phyloP scores from a whole-genome alignment of 2,329 filamentous ascomycete species.

The Claviceps fusiformis region DNA sequence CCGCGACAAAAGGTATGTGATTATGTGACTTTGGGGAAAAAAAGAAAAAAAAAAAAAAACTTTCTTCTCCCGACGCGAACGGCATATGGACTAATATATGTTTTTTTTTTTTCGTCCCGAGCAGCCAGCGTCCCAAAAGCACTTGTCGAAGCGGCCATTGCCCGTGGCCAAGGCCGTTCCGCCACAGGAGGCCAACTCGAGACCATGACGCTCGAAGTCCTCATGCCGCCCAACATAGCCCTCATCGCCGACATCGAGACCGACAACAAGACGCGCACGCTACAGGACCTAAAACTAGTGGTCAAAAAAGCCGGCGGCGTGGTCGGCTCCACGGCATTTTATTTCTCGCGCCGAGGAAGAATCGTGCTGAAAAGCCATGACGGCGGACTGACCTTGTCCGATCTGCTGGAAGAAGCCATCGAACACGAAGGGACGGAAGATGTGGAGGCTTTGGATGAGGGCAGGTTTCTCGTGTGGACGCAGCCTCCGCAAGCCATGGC shows the following conservation, averaged over 20 bases:
- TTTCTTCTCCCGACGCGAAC: not conserved
- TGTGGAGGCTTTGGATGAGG: conserved; percentile 53
- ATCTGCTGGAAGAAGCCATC: conserved; percentile 68
- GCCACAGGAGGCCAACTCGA: conserved; percentile 65
- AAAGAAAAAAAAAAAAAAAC: no score
- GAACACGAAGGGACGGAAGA: conserved; percentile 68
- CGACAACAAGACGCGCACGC: conserved; percentile 60
- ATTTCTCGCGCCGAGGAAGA: conserved; percentile 72
- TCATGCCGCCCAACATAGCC: conserved; percentile 63
- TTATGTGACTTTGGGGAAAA: no score
- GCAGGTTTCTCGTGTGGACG: conserved; percentile 48
- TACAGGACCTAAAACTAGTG: conserved; percentile 58
- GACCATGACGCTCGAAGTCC: conserved; percentile 61
- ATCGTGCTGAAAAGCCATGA: conserved; percentile 50
- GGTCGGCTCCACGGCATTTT: conserved; percentile 61
- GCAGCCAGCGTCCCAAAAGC: conserved; percentile 65
- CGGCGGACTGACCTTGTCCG: conserved; percentile 44
- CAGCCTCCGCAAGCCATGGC: conserved; percentile 20
- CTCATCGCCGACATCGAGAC: conserved; percentile 77
- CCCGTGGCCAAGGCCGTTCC: conserved; percentile 76
- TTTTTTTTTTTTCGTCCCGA: not conserved
- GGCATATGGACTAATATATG: not conserved
- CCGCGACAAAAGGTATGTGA: conserved; percentile 59
- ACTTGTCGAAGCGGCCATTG: conserved; percentile 72
- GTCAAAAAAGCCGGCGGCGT: conserved; percentile 61